Evolutionary conservation across 2,329 filamentous ascomycete genomes (phyloP), one percentile per base, ranked within the genome.

Genomic region (Penicillium verrucosum): DNA sequence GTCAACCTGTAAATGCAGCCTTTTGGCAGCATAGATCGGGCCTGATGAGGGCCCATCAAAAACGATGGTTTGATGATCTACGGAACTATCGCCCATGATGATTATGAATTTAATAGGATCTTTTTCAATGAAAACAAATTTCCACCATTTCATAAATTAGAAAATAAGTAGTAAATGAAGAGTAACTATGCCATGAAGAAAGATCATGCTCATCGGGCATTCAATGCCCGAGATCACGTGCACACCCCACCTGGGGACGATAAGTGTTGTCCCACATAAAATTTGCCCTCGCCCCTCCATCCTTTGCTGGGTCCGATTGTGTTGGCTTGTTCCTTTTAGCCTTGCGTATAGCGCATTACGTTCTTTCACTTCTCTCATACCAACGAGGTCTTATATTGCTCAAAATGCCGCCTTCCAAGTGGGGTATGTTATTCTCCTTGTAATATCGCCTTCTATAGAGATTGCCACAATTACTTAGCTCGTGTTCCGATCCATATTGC

Each of bases 1-100:
- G 88, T 97, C 72, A 92, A 90, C 82, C 78, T 97, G 80, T 96
- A 90, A 86, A 77, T 68, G 65, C 60, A 60, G 61, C 50, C 45
- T 36, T 38, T 12, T 11, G 34, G 56, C 52, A 54, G 57, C 40
- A 50, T 44, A 53, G 48, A 45, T 27, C 44, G 48, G 29, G 40
- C 51, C 41, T 45, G 40, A 45, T 36, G 29, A 47, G 45, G 49
- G 45, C 42, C 50, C 57, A 43, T 47, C 60, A 60, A 61, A 57
- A 59, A 56, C 25, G 60, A 60, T 64, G 62, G 57, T 56, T 41
- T 47, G 59, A 57, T 56, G 51, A 25, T 51, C 44, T n/a, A 38
- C 46, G 23, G 50, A 45, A 47, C 50, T 36, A 51, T 56, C 56
- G 55, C 58, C 54, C 48, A 52, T 66, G 60, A 66, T 62, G 64